These are phyloP conservation scores for Debaryomyces fabryi DNA, from an alignment of 1,139 yeast genomes.

Conservation along the genomic window DNA sequence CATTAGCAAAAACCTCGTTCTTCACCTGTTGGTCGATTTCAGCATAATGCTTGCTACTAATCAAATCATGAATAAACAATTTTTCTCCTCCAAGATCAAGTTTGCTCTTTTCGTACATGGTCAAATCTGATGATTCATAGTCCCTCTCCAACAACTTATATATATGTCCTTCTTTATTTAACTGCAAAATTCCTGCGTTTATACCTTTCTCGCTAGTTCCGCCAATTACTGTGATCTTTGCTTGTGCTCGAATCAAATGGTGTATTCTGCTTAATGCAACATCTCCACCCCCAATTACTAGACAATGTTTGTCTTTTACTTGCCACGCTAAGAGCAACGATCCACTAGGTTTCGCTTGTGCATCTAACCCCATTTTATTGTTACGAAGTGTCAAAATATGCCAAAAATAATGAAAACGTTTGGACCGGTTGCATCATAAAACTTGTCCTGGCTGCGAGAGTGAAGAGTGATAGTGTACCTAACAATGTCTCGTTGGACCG, in stretches of 20 bases:
- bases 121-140: slow-evolving; percentile 48
- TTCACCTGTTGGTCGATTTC: slow-evolving; percentile 36
- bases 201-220: slow-evolving; percentile 38
- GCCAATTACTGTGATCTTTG: slow-evolving; percentile 68
- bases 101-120: slow-evolving; percentile 46
- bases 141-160: slow-evolving; percentile 42
- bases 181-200: slow-evolving; percentile 46
- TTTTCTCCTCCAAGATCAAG: neutral
- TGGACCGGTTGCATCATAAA: neutral
- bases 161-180: slow-evolving; percentile 46
- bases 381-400: neutral
- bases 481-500: neutral
- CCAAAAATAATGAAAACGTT: neutral
- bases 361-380: neutral
- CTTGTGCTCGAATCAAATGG: slow-evolving; percentile 70
- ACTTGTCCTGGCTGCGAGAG: neutral
- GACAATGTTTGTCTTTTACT: slow-evolving; percentile 62
- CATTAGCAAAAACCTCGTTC: slow-evolving; percentile 57
- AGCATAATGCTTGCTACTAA: slow-evolving; percentile 31
- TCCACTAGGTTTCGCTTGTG: slow-evolving; percentile 35
- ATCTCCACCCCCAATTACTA: slow-evolving; percentile 82
- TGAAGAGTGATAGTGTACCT: neutral
- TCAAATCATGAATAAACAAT: slow-evolving; percentile 20
- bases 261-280: slow-evolving; percentile 75
- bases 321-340: slow-evolving; percentile 77